These are phyloP conservation scores for Sarocladiaceae sp. DNA, from an alignment of 2,329 filamentous ascomycete species.

Conservation along the genomic window DNA sequence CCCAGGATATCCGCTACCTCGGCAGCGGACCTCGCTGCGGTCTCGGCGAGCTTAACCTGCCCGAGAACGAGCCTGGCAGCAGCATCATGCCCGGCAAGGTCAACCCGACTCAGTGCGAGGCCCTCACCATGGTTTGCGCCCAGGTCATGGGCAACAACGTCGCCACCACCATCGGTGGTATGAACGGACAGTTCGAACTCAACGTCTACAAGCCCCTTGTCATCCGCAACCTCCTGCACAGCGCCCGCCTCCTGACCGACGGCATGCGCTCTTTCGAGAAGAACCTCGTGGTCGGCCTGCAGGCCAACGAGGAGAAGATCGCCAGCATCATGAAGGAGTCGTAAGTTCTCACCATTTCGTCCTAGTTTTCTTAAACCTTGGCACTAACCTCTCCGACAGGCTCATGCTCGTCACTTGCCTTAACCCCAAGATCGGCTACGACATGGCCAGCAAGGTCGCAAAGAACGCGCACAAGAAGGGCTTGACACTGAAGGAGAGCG, in stretches of 20 bases:
- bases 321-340: slow-evolving; percentile 86
- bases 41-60: slow-evolving; percentile 84
- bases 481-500: slow-evolving; percentile 84
- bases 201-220: slow-evolving; percentile 98
- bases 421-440: slow-evolving; percentile 95
- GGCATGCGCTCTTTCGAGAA: slow-evolving; percentile 94
- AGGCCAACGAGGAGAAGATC: slow-evolving; percentile 93
- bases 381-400: slow-evolving; percentile 36
- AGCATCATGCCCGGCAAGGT: slow-evolving; percentile 99
- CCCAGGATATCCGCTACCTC: slow-evolving; percentile 95
- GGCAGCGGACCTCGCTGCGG: slow-evolving; percentile 94
- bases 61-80: slow-evolving; percentile 96
- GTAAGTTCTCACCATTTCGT: slow-evolving; percentile 38
- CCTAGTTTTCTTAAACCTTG: slow-evolving; percentile 21
- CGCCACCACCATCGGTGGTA: slow-evolving; percentile 86
- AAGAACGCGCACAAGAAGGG: slow-evolving; percentile 99
- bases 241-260: slow-evolving; percentile 78
- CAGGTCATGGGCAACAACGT: slow-evolving; percentile 98
- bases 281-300: slow-evolving; percentile 80
- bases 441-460: slow-evolving; percentile 93
- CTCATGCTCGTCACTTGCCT: slow-evolving; percentile 98
- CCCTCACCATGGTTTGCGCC: slow-evolving; percentile 92
- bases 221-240: slow-evolving; percentile 93
- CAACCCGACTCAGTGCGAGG: slow-evolving; percentile 97
- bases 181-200: slow-evolving; percentile 97